Conservation (phyloP, 2,329 filamentous ascomycete species). For the Blumeriella jaapii region DNA sequence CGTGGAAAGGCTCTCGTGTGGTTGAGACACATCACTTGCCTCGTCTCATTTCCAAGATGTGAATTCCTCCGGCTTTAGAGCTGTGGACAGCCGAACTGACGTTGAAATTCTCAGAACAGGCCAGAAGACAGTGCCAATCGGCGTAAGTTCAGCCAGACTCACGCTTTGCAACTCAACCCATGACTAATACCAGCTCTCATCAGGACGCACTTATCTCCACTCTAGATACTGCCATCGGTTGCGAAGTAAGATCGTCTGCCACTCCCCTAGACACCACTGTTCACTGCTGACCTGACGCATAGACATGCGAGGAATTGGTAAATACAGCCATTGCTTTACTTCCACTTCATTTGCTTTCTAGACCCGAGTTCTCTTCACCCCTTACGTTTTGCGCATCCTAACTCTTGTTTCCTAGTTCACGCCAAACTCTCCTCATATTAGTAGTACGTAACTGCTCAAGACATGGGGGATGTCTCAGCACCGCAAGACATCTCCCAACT, state of each 20-base stretch:
- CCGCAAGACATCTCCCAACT: no score
- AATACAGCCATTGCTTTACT: background rate
- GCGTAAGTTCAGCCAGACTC: no score
- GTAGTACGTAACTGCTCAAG: no score
- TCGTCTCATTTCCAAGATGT: conserved; percentile 39
- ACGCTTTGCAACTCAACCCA: no score
- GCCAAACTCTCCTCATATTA: conserved; percentile 39
- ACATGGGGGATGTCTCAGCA: no score
- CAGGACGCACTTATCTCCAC: conserved; percentile 42
- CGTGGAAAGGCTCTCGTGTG: conserved; percentile 20
- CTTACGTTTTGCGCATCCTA: conserved; percentile 29
- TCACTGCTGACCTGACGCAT: background rate
- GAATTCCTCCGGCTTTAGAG: no score
- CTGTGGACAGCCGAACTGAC: no score
- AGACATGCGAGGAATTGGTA: conserved; percentile 53
- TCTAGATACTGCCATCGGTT: conserved; percentile 49
- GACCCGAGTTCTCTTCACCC: conserved; percentile 11
- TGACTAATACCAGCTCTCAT: no score
- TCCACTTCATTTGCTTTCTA: no score
- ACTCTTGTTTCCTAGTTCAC: conserved; percentile 35
- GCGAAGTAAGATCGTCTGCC: no score
- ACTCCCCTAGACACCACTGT: no score
- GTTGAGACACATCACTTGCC: conserved; percentile 55
- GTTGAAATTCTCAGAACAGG: no score
- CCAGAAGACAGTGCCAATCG: conserved; percentile 40